phyloP scores from a whole-genome alignment of 768 basidiomycete species.

The Hydnomerulius pinastri region DNA sequence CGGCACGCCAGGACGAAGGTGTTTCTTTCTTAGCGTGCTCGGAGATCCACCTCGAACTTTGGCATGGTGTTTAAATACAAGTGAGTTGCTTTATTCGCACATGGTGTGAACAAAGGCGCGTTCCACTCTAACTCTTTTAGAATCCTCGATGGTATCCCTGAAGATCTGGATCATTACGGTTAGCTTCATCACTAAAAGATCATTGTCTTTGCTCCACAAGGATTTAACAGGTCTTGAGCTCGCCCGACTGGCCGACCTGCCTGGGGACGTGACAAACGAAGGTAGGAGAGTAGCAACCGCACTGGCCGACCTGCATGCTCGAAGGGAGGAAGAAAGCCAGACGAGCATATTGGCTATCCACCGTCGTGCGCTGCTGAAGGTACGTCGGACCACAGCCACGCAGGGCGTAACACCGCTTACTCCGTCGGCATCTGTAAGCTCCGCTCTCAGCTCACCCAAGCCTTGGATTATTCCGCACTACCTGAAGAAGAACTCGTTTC shows the following conservation, averaged over 20 bases:
- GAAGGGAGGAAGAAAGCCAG: slow-evolving; percentile 60
- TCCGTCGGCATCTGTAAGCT: slow-evolving; percentile 47
- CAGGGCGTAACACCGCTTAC: background rate
- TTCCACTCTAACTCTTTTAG: slow-evolving; percentile 36
- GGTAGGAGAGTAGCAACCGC: slow-evolving; percentile 59
- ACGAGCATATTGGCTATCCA: slow-evolving; percentile 58
- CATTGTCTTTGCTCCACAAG: background rate
- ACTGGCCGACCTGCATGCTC: slow-evolving; percentile 59
- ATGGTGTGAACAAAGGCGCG: background rate
- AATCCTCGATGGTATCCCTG: slow-evolving; percentile 71
- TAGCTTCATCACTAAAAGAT: slow-evolving; percentile 9
- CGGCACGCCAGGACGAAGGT: background rate
- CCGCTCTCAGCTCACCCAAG: slow-evolving; percentile 73
- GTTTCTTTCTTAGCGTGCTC: slow-evolving; percentile 47
- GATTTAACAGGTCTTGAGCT: slow-evolving; percentile 75
- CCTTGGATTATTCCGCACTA: slow-evolving; percentile 68
- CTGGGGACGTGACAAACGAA: slow-evolving; percentile 64
- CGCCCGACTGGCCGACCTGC: slow-evolving; percentile 85
- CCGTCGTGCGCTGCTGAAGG: slow-evolving; percentile 69
- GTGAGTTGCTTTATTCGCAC: slow-evolving; percentile 37
- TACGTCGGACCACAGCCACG: slow-evolving; percentile 29
- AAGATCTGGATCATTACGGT: slow-evolving; percentile 76
- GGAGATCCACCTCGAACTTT: slow-evolving; percentile 54
- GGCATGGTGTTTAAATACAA: slow-evolving; percentile 81
- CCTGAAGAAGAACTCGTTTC: slow-evolving; percentile 67